phyloP scores from a whole-genome alignment of 257 asterid genomes.

The Solanum piurae region DNA sequence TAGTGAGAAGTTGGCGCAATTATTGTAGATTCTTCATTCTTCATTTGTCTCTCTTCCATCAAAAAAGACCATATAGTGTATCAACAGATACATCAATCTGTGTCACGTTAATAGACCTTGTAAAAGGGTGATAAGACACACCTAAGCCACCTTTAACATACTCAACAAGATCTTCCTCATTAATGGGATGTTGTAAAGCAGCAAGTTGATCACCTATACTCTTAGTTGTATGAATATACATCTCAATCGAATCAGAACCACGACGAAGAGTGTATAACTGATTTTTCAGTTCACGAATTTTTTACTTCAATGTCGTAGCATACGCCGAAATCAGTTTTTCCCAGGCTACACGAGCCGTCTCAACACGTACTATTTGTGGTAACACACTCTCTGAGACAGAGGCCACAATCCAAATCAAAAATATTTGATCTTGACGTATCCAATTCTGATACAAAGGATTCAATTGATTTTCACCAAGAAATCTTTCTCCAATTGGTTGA shows the following conservation, averaged over 20 bases:
- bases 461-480: not conserved
- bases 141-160: no score
- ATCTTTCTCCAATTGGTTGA: not conserved
- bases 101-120: not conserved
- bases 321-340: not conserved
- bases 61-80: not conserved
- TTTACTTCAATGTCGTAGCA: not conserved
- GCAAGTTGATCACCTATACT: not conserved
- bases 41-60: not conserved
- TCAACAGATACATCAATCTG: not conserved
- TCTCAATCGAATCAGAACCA: not conserved
- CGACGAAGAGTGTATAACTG: not conserved
- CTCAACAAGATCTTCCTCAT: not conserved
- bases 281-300: not conserved
- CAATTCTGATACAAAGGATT: not conserved
- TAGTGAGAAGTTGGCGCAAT: not conserved
- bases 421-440: not conserved
- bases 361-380: not conserved
- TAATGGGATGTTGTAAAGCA: not conserved
- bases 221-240: not conserved
- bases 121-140: not conserved
- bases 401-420: not conserved
- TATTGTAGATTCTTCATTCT: not conserved
- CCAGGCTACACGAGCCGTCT: not conserved
- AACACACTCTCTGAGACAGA: not conserved